phyloP scores from a whole-genome alignment of 1,139 yeast genomes.

The Yamadazyma buinensis region DNA sequence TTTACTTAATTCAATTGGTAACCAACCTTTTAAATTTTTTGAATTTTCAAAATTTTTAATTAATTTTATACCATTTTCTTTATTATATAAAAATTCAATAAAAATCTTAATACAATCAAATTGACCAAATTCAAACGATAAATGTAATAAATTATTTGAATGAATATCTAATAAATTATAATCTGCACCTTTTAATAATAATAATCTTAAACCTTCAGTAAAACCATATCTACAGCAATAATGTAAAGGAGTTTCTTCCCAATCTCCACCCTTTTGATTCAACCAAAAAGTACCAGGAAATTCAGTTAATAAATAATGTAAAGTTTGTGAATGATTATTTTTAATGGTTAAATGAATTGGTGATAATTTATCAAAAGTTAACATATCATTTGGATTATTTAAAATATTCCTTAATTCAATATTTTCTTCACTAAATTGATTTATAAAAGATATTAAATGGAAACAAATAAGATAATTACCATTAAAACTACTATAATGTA shows the following conservation, averaged over 20 bases:
- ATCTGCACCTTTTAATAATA: constrained; percentile 81
- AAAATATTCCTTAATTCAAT: constrained; percentile 17
- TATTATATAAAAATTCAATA: constrained; percentile 30
- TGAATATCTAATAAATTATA: constrained; percentile 53
- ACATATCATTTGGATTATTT: constrained; percentile 25
- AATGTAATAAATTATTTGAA: constrained; percentile 77
- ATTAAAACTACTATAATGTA: constrained; percentile 81
- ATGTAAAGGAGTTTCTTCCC: constrained; percentile 69
- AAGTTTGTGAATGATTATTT: constrained; percentile 69
- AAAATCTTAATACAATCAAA: constrained; percentile 60
- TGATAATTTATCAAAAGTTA: constrained; percentile 65
- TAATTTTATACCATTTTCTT: constrained; percentile 22
- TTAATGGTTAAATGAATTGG: constrained; percentile 74
- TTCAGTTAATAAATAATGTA: constrained; percentile 78
- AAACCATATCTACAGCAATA: constrained; percentile 66
- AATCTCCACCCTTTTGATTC: constrained; percentile 44
- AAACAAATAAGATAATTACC: constrained; percentile 82
- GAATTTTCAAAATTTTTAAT: constrained; percentile 23
- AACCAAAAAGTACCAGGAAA: constrained; percentile 67
- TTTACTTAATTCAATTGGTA: constrained; percentile 45
- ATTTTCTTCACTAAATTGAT: constrained; percentile 15
- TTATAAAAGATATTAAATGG: constrained; percentile 39
- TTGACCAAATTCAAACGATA: constrained; percentile 76
- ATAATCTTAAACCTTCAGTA: constrained; percentile 63
- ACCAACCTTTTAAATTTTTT: constrained; percentile 64